phyloP scores from a whole-genome alignment of 805 yeast species.

The Lipomyces orientalis region DNA sequence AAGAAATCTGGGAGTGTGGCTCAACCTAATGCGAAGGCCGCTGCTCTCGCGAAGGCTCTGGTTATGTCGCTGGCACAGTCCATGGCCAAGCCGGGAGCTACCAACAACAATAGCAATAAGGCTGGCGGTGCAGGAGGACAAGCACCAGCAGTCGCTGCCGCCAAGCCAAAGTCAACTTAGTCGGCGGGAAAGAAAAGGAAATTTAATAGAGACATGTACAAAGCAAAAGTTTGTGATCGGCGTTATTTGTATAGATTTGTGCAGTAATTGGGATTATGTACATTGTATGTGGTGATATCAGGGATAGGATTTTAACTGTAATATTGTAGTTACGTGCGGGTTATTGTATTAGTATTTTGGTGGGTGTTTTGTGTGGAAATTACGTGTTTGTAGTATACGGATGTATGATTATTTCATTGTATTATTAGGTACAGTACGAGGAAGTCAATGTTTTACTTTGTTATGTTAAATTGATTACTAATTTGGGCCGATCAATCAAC shows the following conservation, averaged over 20 bases:
- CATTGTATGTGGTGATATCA: not conserved
- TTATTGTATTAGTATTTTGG: not conserved
- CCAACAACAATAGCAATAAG: not conserved
- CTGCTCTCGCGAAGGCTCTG: slow-evolving; percentile 37
- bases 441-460: not conserved
- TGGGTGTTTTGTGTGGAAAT: not conserved
- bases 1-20: slow-evolving; percentile 13
- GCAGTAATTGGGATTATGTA: not conserved
- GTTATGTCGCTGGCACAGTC: slow-evolving; percentile 35
- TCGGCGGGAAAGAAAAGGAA: not conserved
- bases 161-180: not conserved
- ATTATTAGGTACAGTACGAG: not conserved
- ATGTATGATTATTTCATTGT: not conserved
- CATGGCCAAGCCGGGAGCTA: slow-evolving; percentile 12
- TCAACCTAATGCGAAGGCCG: slow-evolving; percentile 33
- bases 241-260: not conserved
- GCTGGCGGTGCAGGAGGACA: not conserved
- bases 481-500: too few relatives aligned
- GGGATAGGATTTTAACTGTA: not conserved
- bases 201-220: not conserved
- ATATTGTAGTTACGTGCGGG: not conserved
- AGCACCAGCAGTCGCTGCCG: not conserved
- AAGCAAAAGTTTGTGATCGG: not conserved
- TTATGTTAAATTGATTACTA: too few relatives aligned
- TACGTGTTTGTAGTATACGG: not conserved